Evolutionary conservation across 441 rosid species (phyloP).

Genomic region (Oxalis stricta): DNA sequence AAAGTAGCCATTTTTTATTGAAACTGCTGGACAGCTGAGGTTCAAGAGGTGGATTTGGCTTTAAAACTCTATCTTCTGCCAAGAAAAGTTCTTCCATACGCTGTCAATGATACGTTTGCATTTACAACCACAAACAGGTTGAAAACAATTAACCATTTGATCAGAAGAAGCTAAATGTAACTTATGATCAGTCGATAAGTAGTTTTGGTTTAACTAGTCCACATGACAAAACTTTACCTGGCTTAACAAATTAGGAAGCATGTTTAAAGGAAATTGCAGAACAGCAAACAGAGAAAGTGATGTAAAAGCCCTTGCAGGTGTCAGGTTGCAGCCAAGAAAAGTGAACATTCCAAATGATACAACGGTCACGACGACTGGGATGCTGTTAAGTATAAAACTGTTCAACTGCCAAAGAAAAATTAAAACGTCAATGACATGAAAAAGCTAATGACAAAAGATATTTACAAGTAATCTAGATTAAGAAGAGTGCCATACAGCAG

Average conservation of each 20-base stretch:
- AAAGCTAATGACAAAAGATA: not conserved
- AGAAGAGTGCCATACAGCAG: constrained; percentile 65
- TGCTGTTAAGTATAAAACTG: constrained; percentile 71
- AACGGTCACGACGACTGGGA: constrained; percentile 82
- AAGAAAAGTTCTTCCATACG: constrained; percentile 82
- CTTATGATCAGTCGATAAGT: not conserved
- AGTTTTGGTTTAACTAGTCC: too few species aligned
- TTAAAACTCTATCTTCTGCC: constrained; percentile 74
- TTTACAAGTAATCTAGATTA: not conserved
- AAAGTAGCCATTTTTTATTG: constrained; percentile 71
- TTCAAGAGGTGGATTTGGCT: constrained; percentile 72
- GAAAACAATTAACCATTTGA: constrained; percentile 1
- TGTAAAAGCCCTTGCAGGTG: constrained; percentile 96
- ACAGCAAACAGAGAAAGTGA: constrained; percentile 89
- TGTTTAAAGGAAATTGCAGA: constrained; percentile 61
- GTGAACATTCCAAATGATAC: constrained; percentile 87
- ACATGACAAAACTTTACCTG: constrained; percentile 52
- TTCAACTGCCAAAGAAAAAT: constrained; percentile 54
- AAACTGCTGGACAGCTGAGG: constrained; percentile 70
- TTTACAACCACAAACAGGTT: constrained; percentile 42
- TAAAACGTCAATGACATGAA: not conserved
- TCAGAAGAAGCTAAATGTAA: not conserved
- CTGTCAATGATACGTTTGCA: constrained; percentile 80
- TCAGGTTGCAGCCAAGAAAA: constrained; percentile 82
- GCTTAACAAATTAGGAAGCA: constrained; percentile 77